Conservation (phyloP, 257 asterid genomes). For the Haberlea rhodopensis region DNA sequence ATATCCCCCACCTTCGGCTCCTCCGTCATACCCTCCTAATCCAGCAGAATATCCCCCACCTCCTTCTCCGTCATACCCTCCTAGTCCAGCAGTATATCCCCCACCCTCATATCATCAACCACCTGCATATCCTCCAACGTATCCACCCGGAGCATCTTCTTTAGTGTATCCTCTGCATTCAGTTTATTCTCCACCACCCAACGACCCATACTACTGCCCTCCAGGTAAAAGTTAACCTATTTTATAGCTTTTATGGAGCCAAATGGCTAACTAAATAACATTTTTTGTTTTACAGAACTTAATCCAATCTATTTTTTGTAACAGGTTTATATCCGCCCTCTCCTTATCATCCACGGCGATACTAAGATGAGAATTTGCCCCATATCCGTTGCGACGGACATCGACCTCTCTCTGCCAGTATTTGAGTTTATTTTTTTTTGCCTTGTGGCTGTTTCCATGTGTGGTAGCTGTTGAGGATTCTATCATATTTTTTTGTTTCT, state of each 20-base stretch:
- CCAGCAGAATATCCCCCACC: constrained; percentile 45
- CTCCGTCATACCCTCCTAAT: constrained; percentile 40
- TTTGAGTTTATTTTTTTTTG: no score
- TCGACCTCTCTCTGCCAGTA: no score
- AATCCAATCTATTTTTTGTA: constrained; percentile 5
- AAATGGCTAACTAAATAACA: background rate
- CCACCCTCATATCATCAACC: constrained; percentile 31
- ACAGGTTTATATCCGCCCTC: constrained; percentile 40
- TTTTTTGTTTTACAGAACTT: constrained; percentile 3
- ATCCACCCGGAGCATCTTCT: constrained; percentile 33
- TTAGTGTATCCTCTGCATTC: constrained; percentile 25
- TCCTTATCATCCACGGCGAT: background rate
- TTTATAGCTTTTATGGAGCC: background rate
- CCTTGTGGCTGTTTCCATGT: no score
- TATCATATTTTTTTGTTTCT: no score
- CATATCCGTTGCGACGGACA: no score
- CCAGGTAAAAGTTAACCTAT: constrained; percentile 34
- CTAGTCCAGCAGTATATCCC: constrained; percentile 41
- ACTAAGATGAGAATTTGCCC: constrained; percentile 8
- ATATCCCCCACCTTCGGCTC: constrained; percentile 33
- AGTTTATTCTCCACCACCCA: constrained; percentile 49
- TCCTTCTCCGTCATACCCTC: constrained; percentile 26
- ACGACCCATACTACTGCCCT: constrained; percentile 36
- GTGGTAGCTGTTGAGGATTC: no score
- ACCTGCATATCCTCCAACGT: constrained; percentile 29